Evolutionary conservation across 441 rosid species (phyloP), one percentile per base, ranked within the genome.

Genomic region (Bruguiera hainesii): DNA sequence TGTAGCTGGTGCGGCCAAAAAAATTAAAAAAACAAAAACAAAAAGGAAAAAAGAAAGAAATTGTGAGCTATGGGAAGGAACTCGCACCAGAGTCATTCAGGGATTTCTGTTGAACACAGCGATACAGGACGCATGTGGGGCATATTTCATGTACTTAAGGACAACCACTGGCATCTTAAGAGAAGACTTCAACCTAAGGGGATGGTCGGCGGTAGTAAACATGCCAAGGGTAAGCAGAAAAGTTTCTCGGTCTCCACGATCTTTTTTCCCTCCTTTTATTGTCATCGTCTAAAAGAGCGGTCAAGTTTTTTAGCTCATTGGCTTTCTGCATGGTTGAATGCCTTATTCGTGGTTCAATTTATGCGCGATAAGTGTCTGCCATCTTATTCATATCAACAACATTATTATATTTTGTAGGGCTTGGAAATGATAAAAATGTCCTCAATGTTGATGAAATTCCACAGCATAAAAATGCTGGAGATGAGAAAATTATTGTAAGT

Each of bases 111-210:
- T 20, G 73, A 67, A 7, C 70, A 72, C 26, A 67, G 64, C 33
- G 72, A 59, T 61, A 86, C 85, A 25, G 83, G 95, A 71, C 84
- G 90, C 75, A 79, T 83, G 80, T 88, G 92, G 96, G 82, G 96
- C 30, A 62, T 89, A 1, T 77, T 91, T 71, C 90, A 87, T 58
- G 75, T 81, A n/a, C 87, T 91, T 52, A 84, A 81, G 57, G 82
- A 88, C 70, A 86, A 84, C 13, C 87, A 76, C 23, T 88, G 97
- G 91, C 84, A 79, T 71, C 76, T 87, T 71, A 89, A 84, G 89
- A 91, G 82, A 75, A 80, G 88, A 26, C 78, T 88, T 77, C 88
- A 87, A 4, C 74, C 80, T 46, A 73, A 64, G 63, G 77, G 68
- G 65, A 42, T 13, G 48, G 48, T 2, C 48, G 78, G 76, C 20